A percentile compares a stretch with the other conserved stretches of the same genome.
Conservation (phyloP, 73 alveolate genomes). For the Tetrahymena elliotti region DNA sequence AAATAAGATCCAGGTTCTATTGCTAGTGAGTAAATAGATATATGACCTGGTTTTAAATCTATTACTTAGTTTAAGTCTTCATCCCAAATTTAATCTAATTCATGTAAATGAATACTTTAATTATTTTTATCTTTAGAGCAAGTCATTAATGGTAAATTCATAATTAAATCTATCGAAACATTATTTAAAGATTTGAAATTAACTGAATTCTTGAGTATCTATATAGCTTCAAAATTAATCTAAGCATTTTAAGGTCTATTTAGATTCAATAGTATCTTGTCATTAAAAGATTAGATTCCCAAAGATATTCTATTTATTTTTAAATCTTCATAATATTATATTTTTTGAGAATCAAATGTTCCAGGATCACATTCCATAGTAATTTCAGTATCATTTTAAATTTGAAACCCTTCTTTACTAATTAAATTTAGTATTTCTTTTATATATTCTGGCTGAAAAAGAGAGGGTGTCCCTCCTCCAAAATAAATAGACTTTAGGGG, state of each 20-base stretch:
- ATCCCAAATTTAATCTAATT: not conserved
- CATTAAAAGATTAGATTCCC: slow-evolving; percentile 45
- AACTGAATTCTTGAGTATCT: not conserved
- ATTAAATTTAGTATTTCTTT: slow-evolving; percentile 1
- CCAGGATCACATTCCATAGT: slow-evolving; percentile 62
- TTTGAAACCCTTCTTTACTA: not conserved
- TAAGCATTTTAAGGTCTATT: slow-evolving; percentile 40
- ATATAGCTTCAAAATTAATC: slow-evolving; percentile 19
- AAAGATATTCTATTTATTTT: slow-evolving; percentile 45
- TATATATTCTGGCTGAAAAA: slow-evolving; percentile 8
- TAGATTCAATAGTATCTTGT: slow-evolving; percentile 15
- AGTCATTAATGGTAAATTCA: slow-evolving; percentile 31
- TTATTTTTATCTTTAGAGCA: not conserved
- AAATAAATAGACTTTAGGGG: slow-evolving; percentile 35
- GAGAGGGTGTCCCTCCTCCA: slow-evolving; percentile 69
- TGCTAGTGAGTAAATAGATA: slow-evolving; percentile 34
- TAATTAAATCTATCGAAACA: slow-evolving; percentile 30
- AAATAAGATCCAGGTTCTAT: slow-evolving; percentile 49
- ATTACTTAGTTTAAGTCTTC: not conserved
- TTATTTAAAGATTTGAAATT: not conserved
- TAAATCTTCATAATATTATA: not conserved
- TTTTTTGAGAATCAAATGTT: slow-evolving; percentile 34
- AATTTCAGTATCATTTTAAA: slow-evolving; percentile 28
- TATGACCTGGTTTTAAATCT: slow-evolving; percentile 35
- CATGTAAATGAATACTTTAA: not conserved